These are phyloP conservation scores for Moesziomyces globuligerus DNA, from an alignment of 1,284 basidiomycete genomes.

Conservation along the genomic window DNA sequence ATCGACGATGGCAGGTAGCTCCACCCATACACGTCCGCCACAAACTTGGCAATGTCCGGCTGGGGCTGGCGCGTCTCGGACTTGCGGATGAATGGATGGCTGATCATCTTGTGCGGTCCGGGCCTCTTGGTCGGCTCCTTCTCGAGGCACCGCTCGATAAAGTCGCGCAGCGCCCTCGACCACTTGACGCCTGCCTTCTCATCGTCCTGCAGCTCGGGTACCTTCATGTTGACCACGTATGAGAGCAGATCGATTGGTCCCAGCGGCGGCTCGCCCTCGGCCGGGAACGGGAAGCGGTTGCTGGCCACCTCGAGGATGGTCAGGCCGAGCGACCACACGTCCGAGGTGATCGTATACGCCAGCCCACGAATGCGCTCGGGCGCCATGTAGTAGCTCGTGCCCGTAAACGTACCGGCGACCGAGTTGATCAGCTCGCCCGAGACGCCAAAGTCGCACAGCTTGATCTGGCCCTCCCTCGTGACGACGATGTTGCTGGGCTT, in stretches of 20 bases:
- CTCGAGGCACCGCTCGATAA: constrained; percentile 84
- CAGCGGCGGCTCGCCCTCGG: constrained; percentile 74
- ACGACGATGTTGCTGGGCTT: constrained; percentile 96
- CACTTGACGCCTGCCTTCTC: constrained; percentile 73
- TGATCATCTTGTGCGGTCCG: constrained; percentile 83
- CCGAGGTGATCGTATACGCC: constrained; percentile 89
- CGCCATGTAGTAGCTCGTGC: constrained; percentile 98
- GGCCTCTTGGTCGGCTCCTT: constrained; percentile 74
- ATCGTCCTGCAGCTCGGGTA: constrained; percentile 77
- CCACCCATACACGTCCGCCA: constrained; percentile 89
- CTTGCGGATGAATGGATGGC: constrained; percentile 85
- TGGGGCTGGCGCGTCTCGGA: constrained; percentile 78
- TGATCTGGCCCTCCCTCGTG: constrained; percentile 85
- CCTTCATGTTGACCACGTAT: constrained; percentile 88
- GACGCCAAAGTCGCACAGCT: constrained; percentile 95
- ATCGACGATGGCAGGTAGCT: constrained; percentile 40
- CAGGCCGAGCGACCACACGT: constrained; percentile 98
- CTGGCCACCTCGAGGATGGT: constrained; percentile 91
- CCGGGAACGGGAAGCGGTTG: constrained; percentile 94
- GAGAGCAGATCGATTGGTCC: constrained; percentile 93
- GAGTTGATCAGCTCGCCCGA: constrained; percentile 93
- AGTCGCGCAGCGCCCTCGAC: constrained; percentile 89
- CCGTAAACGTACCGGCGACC: constrained; percentile 92
- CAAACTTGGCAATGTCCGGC: constrained; percentile 75
- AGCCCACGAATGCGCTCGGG: constrained; percentile 91